A percentile compares a stretch with the other conserved stretches of the same genome.
Evolutionary conservation across 2,329 filamentous ascomycete species (phyloP).

Genomic region (Colletotrichum zoysiae): DNA sequence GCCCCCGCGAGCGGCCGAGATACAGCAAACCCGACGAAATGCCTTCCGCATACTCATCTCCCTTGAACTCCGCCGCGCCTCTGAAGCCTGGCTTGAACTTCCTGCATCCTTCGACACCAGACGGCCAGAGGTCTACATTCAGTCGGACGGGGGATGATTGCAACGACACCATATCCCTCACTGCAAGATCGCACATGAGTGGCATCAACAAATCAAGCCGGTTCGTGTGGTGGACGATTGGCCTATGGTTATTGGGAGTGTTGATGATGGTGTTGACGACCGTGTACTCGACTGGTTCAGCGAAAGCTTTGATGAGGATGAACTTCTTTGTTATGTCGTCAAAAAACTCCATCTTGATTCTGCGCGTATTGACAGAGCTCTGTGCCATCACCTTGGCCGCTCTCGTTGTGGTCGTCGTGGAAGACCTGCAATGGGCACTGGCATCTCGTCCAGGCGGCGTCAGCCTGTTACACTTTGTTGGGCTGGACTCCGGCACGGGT

Average conservation of each 20-base stretch:
- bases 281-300: conserved; percentile 36
- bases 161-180: conserved; percentile 25
- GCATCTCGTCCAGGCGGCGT: conserved; percentile 33
- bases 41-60: conserved; percentile 1
- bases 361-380: conserved; percentile 37
- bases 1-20: not conserved
- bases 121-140: conserved; percentile 6
- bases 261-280: conserved; percentile 33
- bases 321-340: conserved; percentile 32
- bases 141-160: not conserved
- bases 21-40: conserved; percentile 2
- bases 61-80: not conserved
- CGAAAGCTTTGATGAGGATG: conserved; percentile 34
- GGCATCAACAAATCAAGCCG: not conserved
- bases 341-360: conserved; percentile 26
- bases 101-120: conserved; percentile 28
- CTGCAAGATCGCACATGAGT: not conserved
- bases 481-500: conserved; percentile 31
- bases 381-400: conserved; percentile 22
- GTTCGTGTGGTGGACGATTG: conserved; percentile 37
- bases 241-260: conserved; percentile 21
- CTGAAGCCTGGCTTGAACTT: not conserved
- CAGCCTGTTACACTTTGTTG: conserved; percentile 34
- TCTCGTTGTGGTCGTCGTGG: conserved; percentile 33
- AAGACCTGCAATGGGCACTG: conserved; percentile 38